Evolutionary conservation across 176 grass and related monocot species (phyloP), one percentile per base, ranked within the genome.

Genomic region (Lolium rigidum): DNA sequence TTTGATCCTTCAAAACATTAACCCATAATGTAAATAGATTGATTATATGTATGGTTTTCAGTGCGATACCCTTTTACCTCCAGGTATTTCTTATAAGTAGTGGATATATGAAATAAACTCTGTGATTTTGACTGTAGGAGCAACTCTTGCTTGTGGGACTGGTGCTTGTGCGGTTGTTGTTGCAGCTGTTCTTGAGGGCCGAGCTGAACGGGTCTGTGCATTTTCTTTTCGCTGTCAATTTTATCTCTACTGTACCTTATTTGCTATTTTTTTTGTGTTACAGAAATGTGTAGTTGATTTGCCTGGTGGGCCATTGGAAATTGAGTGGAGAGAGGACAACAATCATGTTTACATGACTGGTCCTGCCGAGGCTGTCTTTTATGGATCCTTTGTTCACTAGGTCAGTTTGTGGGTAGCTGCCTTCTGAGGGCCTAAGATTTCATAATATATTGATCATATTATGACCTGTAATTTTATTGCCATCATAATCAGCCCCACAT

Each of bases 151-250:
- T 67, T 99, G 97, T 89, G 97, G 97, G 9, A 96, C 97, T 28
- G 97, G 97, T 65, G 97, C 97, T 86, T 99, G 92, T 90, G 94
- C 97, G 74, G 92, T 94, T 82, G 97, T 99, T 73, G 97, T 99
- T 77, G 92, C 97, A 6, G 94, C 94, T 89, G 90, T 99, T 89
- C 94, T 99, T 50, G 97, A 99, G 87, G 88, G 92, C 17, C 88
- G 59, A 70, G 67, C 92, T 21, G 90, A 94, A 80, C 88, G 90
- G 92, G 94, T 99, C 69, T 74, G 82, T 46, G 28, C 61, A 61
- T 59, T 68, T 72, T 75, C 11, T 48, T 76, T 79, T 18, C 54
- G 6, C 43, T 86, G 37, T 80, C 54, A 74, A 11, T 83, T 79
- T 70, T 28, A 47, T 83, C 76, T 35, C 22, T 48, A 26, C 47